Evolutionary conservation across 768 basidiomycete genomes (phyloP).

Genomic region (Basidioascus undulatus): DNA sequence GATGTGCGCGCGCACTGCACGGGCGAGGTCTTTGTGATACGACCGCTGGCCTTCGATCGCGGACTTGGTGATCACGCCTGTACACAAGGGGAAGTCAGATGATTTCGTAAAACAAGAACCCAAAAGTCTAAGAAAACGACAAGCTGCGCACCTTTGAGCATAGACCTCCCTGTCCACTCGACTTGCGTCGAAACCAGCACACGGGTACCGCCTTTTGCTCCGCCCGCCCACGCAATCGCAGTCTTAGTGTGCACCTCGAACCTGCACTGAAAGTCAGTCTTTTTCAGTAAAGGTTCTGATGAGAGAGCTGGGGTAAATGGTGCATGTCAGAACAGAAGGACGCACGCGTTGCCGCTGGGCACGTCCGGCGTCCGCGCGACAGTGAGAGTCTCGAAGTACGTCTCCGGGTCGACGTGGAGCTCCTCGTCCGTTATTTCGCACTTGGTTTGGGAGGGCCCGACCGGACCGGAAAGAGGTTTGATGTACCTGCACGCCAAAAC

Average conservation of each 20-base stretch:
- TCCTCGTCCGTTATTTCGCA: slow-evolving; percentile 5
- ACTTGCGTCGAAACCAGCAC: slow-evolving; percentile 5
- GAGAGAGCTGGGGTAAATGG: too few species aligned
- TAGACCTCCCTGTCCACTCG: slow-evolving; percentile 4
- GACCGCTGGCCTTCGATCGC: slow-evolving; percentile 2
- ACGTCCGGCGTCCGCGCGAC: slow-evolving; percentile 7
- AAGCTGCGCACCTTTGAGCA: slow-evolving; percentile 4
- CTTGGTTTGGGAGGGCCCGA: slow-evolving; percentile 2
- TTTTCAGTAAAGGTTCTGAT: too few species aligned
- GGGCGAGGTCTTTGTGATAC: slow-evolving; percentile 6
- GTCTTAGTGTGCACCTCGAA: slow-evolving; percentile 7
- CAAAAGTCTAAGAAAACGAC: neutral
- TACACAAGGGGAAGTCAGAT: neutral
- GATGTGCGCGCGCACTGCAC: slow-evolving; percentile 2
- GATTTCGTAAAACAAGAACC: neutral
- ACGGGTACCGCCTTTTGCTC: slow-evolving; percentile 4
- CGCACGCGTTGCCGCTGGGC: slow-evolving; percentile 4
- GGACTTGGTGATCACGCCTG: slow-evolving; percentile 1
- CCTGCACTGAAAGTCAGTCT: too few species aligned
- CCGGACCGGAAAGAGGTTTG: slow-evolving; percentile 2
- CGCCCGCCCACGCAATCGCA: slow-evolving; percentile 5
- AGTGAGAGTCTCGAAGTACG: slow-evolving; percentile 2
- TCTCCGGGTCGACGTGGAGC: slow-evolving; percentile 1
- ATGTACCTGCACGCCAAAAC: neutral
- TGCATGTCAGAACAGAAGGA: too few species aligned